Evolutionary conservation across 805 yeast genomes (phyloP).

Genomic region (Candida sanyiensis): DNA sequence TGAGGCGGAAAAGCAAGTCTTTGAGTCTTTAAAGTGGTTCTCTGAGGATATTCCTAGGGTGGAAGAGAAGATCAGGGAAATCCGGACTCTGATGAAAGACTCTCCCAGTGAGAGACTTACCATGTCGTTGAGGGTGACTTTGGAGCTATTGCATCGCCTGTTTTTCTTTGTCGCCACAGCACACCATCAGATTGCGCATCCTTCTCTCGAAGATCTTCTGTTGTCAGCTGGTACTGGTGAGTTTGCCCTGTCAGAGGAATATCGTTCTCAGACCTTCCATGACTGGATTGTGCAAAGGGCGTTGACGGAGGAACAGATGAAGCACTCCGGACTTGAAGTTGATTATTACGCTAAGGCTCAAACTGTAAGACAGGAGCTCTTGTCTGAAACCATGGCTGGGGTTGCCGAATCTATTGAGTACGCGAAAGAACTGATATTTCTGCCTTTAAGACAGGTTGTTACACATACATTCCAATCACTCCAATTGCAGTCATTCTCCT

Average conservation of each 20-base stretch:
- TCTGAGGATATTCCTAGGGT: conserved; percentile 24
- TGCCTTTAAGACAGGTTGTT: conserved; percentile 3
- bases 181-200: conserved; percentile 49
- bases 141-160: conserved; percentile 65
- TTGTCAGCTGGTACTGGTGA: too few relatives aligned
- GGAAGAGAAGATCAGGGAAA: conserved; percentile 8
- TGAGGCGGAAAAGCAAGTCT: conserved; percentile 53
- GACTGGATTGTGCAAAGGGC: conserved; percentile 15
- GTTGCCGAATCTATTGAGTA: conserved; percentile 10
- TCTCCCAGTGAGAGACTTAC: conserved; percentile 22
- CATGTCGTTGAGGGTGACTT: conserved; percentile 35
- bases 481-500: conserved; percentile 13
- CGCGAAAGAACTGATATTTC: background rate
- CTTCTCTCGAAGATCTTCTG: conserved; percentile 27
- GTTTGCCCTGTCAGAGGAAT: too few relatives aligned
- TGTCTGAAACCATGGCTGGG: conserved; percentile 31
- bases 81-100: conserved; percentile 4
- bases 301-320: conserved; percentile 26
- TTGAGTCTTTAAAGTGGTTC: conserved; percentile 45
- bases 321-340: conserved; percentile 43
- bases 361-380: conserved; percentile 43
- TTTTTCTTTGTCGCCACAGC: conserved; percentile 75
- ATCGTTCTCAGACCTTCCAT: too few relatives aligned
- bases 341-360: conserved; percentile 59
- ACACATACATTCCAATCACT: conserved; percentile 2